Conservation (phyloP, 345 rosid genomes). For the Lenwebbia sp. region DNA sequence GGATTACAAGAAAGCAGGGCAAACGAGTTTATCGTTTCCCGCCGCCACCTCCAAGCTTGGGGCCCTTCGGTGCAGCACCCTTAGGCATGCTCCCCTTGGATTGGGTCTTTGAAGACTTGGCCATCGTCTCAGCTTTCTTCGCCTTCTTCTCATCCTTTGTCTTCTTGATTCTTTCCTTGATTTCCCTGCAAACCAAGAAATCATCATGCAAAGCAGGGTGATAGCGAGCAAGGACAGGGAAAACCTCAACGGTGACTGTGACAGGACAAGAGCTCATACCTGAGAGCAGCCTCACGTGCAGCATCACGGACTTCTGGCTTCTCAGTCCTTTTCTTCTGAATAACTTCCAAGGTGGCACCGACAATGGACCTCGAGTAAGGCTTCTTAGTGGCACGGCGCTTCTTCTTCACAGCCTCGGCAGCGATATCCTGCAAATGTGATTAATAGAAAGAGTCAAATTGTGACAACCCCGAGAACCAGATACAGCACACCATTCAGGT, state of each 20-base stretch:
- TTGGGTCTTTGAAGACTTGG: constrained; percentile 5
- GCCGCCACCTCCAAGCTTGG: constrained; percentile 12
- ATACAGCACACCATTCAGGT: neutral
- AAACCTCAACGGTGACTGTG: neutral
- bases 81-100: constrained; percentile 2
- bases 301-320: constrained; percentile 15
- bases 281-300: constrained; percentile 15
- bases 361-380: constrained; percentile 13
- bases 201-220: neutral
- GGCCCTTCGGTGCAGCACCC: constrained; percentile 10
- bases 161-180: constrained; percentile 12
- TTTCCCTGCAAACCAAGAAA: neutral
- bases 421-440: constrained; percentile 1
- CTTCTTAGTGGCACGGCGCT: constrained; percentile 5
- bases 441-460: neutral
- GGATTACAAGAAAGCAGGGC: neutral
- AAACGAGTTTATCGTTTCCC: constrained; percentile 4
- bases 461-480: neutral
- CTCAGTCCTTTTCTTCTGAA: constrained; percentile 13
- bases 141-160: constrained; percentile 16
- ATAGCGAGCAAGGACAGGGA: neutral
- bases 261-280: neutral
- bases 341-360: constrained; percentile 15
- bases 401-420: constrained; percentile 7
- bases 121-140: constrained; percentile 7